Percentiles rank a stretch among this genome's conserved stretches.
Conservation (phyloP, 805 yeast genomes). For the Candida jianshihensis region DNA sequence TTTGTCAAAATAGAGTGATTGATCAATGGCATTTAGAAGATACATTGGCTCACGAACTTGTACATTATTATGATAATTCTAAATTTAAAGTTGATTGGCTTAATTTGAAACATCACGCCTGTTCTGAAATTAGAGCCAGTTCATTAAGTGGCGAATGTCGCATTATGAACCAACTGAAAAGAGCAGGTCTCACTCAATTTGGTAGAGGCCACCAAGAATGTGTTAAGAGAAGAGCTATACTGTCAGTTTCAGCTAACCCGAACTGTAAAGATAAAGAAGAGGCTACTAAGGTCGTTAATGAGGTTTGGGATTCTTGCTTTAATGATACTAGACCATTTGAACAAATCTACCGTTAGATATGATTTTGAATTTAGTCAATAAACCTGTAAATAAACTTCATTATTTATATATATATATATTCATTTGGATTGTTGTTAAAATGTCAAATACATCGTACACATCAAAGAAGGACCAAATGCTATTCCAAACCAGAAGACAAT, state of each 20-base stretch:
- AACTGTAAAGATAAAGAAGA: slow-evolving; percentile 62
- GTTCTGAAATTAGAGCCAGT: slow-evolving; percentile 93
- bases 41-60: slow-evolving; percentile 84
- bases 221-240: slow-evolving; percentile 78
- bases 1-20: slow-evolving; percentile 71
- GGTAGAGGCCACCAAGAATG: slow-evolving; percentile 86
- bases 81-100: slow-evolving; percentile 84
- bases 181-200: slow-evolving; percentile 45
- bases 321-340: slow-evolving; percentile 95
- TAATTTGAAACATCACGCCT: slow-evolving; percentile 88
- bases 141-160: slow-evolving; percentile 93
- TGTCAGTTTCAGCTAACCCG: slow-evolving; percentile 85
- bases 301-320: slow-evolving; percentile 90
- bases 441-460: slow-evolving; percentile 77
- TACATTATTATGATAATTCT: slow-evolving; percentile 88
- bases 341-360: slow-evolving; percentile 61
- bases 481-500: slow-evolving; percentile 88
- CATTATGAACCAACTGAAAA: slow-evolving; percentile 64
- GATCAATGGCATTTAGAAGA: slow-evolving; percentile 83
- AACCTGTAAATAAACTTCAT: background rate
- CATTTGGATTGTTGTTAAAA: slow-evolving; percentile 32
- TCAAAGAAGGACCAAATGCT: slow-evolving; percentile 80
- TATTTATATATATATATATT: background rate
- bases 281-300: slow-evolving; percentile 74
- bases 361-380: background rate